Evolutionary conservation across 345 rosid genomes (phyloP).

Genomic region (Euphorbia peplus): DNA sequence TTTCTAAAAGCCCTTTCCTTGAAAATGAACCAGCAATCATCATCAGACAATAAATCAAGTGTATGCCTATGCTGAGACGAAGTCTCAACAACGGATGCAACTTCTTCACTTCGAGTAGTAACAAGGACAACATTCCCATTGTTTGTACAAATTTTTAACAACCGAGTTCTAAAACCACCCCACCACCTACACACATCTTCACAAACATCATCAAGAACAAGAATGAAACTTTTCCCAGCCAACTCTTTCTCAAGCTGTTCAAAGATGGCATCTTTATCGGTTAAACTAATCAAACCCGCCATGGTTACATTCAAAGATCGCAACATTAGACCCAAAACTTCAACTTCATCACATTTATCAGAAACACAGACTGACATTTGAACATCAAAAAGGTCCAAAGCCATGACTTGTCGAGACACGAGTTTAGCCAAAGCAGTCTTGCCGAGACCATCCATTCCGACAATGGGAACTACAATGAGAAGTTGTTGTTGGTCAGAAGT

Average conservation of each 20-base stretch:
- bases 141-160: not conserved
- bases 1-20: not conserved
- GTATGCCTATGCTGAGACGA: not conserved
- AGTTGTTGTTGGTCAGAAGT: not conserved
- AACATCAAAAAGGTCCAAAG: not conserved
- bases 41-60: not conserved
- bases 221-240: too few relatives aligned
- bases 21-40: constrained; percentile 21
- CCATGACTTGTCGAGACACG: not conserved
- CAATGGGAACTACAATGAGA: constrained; percentile 6
- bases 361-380: constrained; percentile 19
- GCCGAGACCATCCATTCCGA: constrained; percentile 31
- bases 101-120: constrained; percentile 18
- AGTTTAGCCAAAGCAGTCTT: constrained; percentile 23
- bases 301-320: not conserved
- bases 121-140: not conserved
- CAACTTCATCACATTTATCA: not conserved
- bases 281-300: not conserved
- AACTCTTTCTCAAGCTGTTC: too few relatives aligned
- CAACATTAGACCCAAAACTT: constrained; percentile 15
- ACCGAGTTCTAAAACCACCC: too few relatives aligned
- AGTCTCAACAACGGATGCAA: constrained; percentile 10
- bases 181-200: too few relatives aligned
- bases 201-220: too few relatives aligned
- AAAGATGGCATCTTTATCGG: too few relatives aligned